Percentiles rank a stretch among this genome's conserved stretches.
phyloP scores from a whole-genome alignment of 176 grass and related monocot species.

The Rhynchospora pubera region DNA sequence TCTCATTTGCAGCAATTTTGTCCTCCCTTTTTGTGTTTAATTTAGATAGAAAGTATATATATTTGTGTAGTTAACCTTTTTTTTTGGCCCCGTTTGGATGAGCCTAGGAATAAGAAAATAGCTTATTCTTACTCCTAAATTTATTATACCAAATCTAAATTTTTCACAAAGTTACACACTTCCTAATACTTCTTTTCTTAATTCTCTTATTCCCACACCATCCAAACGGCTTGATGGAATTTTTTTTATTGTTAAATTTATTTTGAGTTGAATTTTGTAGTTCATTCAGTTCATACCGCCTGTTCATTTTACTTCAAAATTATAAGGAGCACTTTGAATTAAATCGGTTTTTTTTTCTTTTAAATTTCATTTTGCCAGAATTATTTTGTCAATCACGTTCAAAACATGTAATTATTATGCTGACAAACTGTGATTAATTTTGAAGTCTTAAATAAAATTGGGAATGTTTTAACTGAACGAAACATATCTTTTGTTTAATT shows the following conservation, averaged over 20 bases:
- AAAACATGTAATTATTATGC: background rate
- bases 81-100: no score
- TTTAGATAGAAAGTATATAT: no score
- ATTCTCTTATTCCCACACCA: no score
- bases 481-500: background rate
- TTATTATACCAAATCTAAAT: no score
- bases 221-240: no score
- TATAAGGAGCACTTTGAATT: background rate
- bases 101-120: no score
- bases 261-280: background rate
- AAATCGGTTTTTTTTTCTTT: background rate
- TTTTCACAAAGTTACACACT: no score
- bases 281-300: background rate
- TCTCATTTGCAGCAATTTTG: background rate
- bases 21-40: no score
- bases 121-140: no score
- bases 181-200: no score
- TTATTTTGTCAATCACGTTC: background rate
- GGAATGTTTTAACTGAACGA: background rate
- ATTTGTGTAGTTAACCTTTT: no score
- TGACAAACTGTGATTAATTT: background rate
- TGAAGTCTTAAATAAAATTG: no score
- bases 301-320: background rate
- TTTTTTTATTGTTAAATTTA: background rate
- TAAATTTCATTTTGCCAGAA: background rate